These are phyloP conservation scores for Pyricularia sp. DNA, from an alignment of 2,329 filamentous ascomycete genomes.

Conservation along the genomic window DNA sequence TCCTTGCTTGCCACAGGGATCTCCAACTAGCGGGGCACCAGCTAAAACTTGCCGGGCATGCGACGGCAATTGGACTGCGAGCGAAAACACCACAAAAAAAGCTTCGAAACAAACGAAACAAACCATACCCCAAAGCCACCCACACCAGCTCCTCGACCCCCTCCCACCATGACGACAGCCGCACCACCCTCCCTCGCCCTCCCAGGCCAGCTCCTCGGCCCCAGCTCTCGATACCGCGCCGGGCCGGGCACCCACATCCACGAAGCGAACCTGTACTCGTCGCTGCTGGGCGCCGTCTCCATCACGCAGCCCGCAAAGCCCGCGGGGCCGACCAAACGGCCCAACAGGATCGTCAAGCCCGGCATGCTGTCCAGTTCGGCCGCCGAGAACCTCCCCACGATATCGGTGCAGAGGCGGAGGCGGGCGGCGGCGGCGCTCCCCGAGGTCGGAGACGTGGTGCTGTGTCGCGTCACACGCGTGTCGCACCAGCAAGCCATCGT, in stretches of 20 bases:
- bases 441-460: constrained; percentile 68
- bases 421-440: constrained; percentile 56
- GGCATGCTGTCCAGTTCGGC: constrained; percentile 19
- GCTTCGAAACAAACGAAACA: no score
- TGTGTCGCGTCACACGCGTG: constrained; percentile 79
- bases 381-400: constrained; percentile 35
- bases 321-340: constrained; percentile 45
- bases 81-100: no score
- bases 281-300: constrained; percentile 65
- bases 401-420: constrained; percentile 41
- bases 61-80: no score
- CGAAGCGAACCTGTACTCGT: constrained; percentile 66
- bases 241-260: constrained; percentile 81
- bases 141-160: neutral
- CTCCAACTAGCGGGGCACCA: no score
- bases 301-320: constrained; percentile 37
- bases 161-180: constrained; percentile 11
- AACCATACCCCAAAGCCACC: no score
- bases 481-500: constrained; percentile 78
- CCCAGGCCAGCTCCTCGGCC: constrained; percentile 74
- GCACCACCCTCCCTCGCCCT: constrained; percentile 49
- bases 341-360: constrained; percentile 40
- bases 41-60: no score
- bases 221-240: constrained; percentile 54
- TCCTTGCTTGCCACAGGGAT: no score